Base-by-base conservation (phyloP, 495 filamentous ascomycete genomes). In the Penicillium diatomitis region DNA sequence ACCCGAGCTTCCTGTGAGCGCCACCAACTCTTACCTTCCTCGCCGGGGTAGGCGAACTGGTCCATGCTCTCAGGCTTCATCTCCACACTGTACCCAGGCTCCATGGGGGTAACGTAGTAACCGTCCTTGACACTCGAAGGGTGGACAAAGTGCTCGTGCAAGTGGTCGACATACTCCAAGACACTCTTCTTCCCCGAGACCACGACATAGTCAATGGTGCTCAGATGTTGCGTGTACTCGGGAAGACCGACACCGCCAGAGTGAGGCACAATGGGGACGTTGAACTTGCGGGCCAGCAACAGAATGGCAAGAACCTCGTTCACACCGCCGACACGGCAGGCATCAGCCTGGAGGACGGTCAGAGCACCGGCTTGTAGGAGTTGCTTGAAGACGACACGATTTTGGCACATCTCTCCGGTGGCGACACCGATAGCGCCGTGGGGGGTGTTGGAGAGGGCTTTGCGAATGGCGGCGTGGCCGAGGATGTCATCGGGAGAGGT, bases 391-490 rank as follows among this genome's bases (percentile, higher is more conserved):
- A 96, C 78, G 7, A 95, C 86, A 6, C 90, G 78, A 71, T 95
- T 95, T 74, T 95, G 90, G 72, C 88, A 94, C 90, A 96, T 96
- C 71, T 96, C 90, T 45, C 90, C 90, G 0, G 90, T 96, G 10
- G 90, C 90, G 20, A 96, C 90, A 40, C 87, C 87, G 55, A 96
- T 84, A 32, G 69, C 49, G 49, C 82, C 82, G 61, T 82, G 66
- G 1, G 84, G 85, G 32, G 70, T 73, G 49, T 71, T 60, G 29
- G 72, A 71, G 8, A 96, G 77, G 1, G 89, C 90, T 47, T 89
- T 83, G 28, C 85, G 79, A 56, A 96, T 83, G 4, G 86, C 83
- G 46, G 84, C 84, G 74, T 96, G 90, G 35, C 90, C 90, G 38
- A 90, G 81, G 47, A 96, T 82, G 69, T 96, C 90, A 58, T 96